Base-by-base conservation (phyloP, 225 moss, liverwort and hornwort species). In the Rhytidiadelphus loreus region DNA sequence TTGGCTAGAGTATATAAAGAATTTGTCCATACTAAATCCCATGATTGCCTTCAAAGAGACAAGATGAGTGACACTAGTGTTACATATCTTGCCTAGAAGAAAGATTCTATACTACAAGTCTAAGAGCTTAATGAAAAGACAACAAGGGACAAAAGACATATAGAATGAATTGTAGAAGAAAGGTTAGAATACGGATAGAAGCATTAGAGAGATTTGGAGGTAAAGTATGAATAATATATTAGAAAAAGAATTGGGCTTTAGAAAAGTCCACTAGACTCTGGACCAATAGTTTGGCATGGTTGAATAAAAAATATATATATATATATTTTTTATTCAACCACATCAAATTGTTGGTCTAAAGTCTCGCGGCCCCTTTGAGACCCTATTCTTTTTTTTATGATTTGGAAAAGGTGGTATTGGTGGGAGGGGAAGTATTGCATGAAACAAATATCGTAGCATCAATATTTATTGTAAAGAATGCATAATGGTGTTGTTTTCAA, bases 1-100 rank as follows among this genome's bases (percentile, higher is more conserved):
- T 19, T 74, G 20, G 4, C 4, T 12, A n/a, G 4, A 19, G 0
- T 32, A 32, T 2, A 48, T 12, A 1, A 48, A 30, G 2, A 74
- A 7, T 74, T 20, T 48, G 7, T 50, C 12, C 0, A 19, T 7
- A 20, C 2, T 32, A 32, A 7, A 12, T 50, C 12, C 32, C 0
- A 50, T 21, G 2, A 75, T 75, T 50, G 21, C 8, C 33, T 32
- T 50, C 4, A 0, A 75, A 1, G 33, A 33, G 6, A 75, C 3
- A 0, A 50, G 0, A 33, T 15, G 8, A 75, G 3, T 7, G 0
- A 50, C 13, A 33, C 3, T 32, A 74, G 4, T 48, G 2, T 22
- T 32, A 74, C 1, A 32, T 32, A 50, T 32, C 15, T 50, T 32
- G 4, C 32, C 4, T 12, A 4, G 5, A 50, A 50, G 3, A 18